phyloP scores from a whole-genome alignment of 192 early-diverging fungal species.

The Gaertneriomyces sp. region DNA sequence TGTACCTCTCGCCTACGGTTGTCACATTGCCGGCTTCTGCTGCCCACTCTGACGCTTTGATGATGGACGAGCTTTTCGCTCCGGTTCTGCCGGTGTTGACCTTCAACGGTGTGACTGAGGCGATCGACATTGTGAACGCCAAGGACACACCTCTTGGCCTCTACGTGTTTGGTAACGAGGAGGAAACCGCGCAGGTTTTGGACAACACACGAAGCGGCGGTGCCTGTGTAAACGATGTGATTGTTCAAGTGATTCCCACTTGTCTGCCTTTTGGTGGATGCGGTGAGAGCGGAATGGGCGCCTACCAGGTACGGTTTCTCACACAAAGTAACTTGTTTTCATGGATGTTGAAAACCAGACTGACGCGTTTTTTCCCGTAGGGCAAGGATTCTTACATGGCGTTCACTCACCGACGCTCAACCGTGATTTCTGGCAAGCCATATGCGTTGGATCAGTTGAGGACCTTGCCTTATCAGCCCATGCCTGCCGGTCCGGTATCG shows the following conservation, averaged over 20 bases:
- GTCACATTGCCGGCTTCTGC: constrained; percentile 58
- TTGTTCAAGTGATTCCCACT: constrained; percentile 55
- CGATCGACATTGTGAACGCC: constrained; percentile 30
- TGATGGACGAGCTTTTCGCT: constrained; percentile 89
- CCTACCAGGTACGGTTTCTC: constrained; percentile 51
- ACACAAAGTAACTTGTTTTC: no score
- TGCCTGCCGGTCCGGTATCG: background rate
- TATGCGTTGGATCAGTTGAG: constrained; percentile 3
- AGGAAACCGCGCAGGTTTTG: constrained; percentile 57
- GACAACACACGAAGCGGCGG: constrained; percentile 71
- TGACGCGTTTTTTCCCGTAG: background rate
- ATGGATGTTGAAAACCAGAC: no score
- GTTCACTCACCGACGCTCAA: constrained; percentile 2
- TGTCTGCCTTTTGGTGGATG: constrained; percentile 83
- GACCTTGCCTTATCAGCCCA: background rate
- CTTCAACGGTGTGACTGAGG: constrained; percentile 35
- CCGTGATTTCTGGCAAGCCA: no score
- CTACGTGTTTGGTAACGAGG: constrained; percentile 65
- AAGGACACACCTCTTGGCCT: constrained; percentile 74
- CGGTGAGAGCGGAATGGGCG: constrained; percentile 80
- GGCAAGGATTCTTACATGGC: constrained; percentile 10
- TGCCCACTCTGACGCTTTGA: constrained; percentile 35
- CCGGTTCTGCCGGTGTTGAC: constrained; percentile 79
- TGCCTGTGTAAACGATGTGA: constrained; percentile 74
- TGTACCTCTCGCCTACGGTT: constrained; percentile 77